A percentile compares a stretch with the other conserved stretches of the same genome.
Evolutionary conservation across 2,329 filamentous ascomycete species (phyloP).

Genomic region (Phyllachora maydis): DNA sequence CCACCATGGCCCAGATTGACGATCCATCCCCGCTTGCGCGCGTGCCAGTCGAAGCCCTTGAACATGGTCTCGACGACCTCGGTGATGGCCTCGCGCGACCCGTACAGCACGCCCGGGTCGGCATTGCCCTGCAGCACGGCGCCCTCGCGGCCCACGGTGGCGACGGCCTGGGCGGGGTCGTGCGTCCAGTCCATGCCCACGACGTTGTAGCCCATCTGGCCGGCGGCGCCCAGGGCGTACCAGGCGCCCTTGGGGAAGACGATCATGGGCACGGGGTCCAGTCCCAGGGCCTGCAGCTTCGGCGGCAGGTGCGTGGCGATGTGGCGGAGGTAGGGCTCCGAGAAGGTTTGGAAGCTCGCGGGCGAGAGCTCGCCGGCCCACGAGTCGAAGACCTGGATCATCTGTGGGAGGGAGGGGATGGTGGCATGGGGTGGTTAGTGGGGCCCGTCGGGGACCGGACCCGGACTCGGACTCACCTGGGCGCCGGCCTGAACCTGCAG

Average conservation of each 20-base stretch:
- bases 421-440: no score
- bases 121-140: slow-evolving; percentile 86
- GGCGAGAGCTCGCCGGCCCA: slow-evolving; percentile 93
- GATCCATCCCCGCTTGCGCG: slow-evolving; percentile 84
- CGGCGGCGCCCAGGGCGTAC: slow-evolving; percentile 78
- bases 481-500: slow-evolving; percentile 84
- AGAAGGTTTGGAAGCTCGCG: slow-evolving; percentile 62
- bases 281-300: slow-evolving; percentile 49
- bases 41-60: slow-evolving; percentile 52
- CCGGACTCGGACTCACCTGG: slow-evolving; percentile 32
- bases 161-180: slow-evolving; percentile 66
- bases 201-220: slow-evolving; percentile 77
- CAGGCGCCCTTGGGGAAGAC: slow-evolving; percentile 97
- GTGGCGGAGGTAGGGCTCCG: slow-evolving; percentile 66
- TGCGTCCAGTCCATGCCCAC: slow-evolving; percentile 92
- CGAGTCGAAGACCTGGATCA: slow-evolving; percentile 93
- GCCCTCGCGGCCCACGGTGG: slow-evolving; percentile 51
- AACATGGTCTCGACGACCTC: slow-evolving; percentile 72
- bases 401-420: slow-evolving; percentile 24
- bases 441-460: no score
- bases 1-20: slow-evolving; percentile 87
- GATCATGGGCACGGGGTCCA: slow-evolving; percentile 81
- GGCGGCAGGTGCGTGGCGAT: slow-evolving; percentile 66
- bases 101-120: slow-evolving; percentile 84
- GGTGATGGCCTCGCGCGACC: slow-evolving; percentile 62